Evolutionary conservation across 2,329 filamentous ascomycete species (phyloP).

Genomic region (Ophiostoma fasciatum): DNA sequence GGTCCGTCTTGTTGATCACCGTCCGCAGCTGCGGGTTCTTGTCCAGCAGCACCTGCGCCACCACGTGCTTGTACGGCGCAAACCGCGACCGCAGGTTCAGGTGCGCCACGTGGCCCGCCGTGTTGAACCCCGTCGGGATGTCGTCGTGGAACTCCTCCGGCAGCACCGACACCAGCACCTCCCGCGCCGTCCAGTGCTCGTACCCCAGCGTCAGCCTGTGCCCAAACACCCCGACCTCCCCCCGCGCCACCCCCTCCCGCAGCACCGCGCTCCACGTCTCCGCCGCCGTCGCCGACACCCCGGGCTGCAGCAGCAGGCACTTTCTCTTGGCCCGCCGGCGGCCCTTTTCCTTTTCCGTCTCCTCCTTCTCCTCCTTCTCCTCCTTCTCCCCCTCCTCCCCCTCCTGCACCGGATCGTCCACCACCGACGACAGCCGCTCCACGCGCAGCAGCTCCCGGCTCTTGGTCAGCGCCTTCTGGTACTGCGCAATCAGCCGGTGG

Average conservation of each 20-base stretch:
- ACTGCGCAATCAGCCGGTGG: conserved; percentile 56
- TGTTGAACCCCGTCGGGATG: conserved; percentile 73
- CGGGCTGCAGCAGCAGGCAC: conserved; percentile 44
- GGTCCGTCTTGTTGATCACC: conserved; percentile 90
- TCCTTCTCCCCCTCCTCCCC: too few species aligned
- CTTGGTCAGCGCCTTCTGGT: conserved; percentile 50
- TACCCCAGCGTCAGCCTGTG: conserved; percentile 66
- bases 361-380: conserved; percentile 11
- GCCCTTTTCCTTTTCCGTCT: conserved; percentile 23
- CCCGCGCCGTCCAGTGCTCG: conserved; percentile 76
- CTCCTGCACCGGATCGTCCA: conserved; percentile 50
- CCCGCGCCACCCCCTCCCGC: conserved; percentile 49
- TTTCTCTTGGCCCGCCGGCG: conserved; percentile 23
- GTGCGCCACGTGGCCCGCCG: conserved; percentile 84
- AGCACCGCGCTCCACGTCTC: conserved; percentile 65
- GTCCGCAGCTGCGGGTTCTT: conserved; percentile 74
- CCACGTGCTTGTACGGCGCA: conserved; percentile 70
- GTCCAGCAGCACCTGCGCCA: conserved; percentile 74
- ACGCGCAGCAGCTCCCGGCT: conserved; percentile 51
- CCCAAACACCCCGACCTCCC: conserved; percentile 50
- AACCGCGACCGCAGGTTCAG: conserved; percentile 78
- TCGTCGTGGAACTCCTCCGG: conserved; percentile 68
- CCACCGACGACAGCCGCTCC: conserved; percentile 49
- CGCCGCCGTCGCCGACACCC: conserved; percentile 40
- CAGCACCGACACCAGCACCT: conserved; percentile 70